Base-by-base conservation (phyloP, 495 filamentous ascomycete species). In the Schizothecium vesticola region DNA sequence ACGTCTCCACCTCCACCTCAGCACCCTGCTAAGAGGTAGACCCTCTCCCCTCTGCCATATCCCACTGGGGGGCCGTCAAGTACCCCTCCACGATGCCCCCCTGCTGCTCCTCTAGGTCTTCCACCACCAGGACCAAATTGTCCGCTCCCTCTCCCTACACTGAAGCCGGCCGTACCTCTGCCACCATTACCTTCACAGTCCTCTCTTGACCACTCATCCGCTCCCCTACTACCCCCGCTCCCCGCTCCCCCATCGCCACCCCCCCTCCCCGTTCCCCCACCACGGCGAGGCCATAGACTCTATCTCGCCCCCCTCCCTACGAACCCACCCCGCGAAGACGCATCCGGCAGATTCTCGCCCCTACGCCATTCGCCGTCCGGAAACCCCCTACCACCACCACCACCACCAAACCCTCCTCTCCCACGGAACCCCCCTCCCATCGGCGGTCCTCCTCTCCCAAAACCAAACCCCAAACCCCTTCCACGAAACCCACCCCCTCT, bases 331-430 rank as follows among this genome's bases (percentile, higher is more conserved):
- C 78, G 75, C 29, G 76, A 77, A 26, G 71, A 71, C 51, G 71
- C 75, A 25, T 85, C 84, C 61, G 86, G 85, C 56, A 86, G 67
- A 64, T 80, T 79, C 72, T 88, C 86, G 0, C 86, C 86, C 67
- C 86, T 80, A 73, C 86, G 82, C 86, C 86, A 88, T 72, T 87
- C 86, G 5, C 86, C 86, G 8, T 68, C 71, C 1, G 86, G 86
- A 56, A 88, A 78, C 19, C 76, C 74, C 26, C 71, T n/a, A n/a
- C n/a, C 70, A 0, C 74, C 75, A 12, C 78, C 66, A 22, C 71
- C 58, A 6, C 69, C 75, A 23, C 62, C 61, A 26, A 28, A 57
- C 59, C 7, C 60, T 63, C 58, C 28, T 19, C 23, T 16, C 28
- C 69, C 19, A 63, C 79, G 36, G 16, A 19, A 24, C 3, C 62